Percentiles rank a stretch among this genome's conserved stretches.
These are phyloP conservation scores for Tuber melanosporum DNA, from an alignment of 495 filamentous ascomycete genomes.

Conservation along the genomic window DNA sequence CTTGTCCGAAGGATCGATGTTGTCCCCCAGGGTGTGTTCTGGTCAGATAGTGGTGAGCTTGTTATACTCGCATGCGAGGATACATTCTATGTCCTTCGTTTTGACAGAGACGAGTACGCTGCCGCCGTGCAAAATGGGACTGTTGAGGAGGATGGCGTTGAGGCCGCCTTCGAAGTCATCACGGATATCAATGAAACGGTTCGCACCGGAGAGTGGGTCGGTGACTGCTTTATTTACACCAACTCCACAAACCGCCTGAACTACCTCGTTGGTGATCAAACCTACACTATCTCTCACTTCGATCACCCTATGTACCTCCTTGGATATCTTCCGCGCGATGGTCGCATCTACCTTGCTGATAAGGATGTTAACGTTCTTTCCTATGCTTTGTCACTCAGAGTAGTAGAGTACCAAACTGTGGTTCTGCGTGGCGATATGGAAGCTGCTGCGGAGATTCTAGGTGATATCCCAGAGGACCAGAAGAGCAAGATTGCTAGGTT, in stretches of 20 bases:
- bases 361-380: slow-evolving; percentile 90
- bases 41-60: slow-evolving; percentile 92
- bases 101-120: slow-evolving; percentile 77
- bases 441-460: slow-evolving; percentile 73
- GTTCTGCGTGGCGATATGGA: slow-evolving; percentile 95
- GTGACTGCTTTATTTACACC: slow-evolving; percentile 98
- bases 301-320: slow-evolving; percentile 91
- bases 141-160: slow-evolving; percentile 91
- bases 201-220: slow-evolving; percentile 94
- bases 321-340: slow-evolving; percentile 90
- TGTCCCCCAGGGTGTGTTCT: slow-evolving; percentile 76
- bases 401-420: slow-evolving; percentile 94
- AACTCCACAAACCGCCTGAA: slow-evolving; percentile 94
- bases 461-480: slow-evolving; percentile 76
- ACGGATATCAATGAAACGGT: slow-evolving; percentile 94
- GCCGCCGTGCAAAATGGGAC: slow-evolving; percentile 71
- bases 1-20: slow-evolving; percentile 93
- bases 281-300: slow-evolving; percentile 97
- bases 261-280: slow-evolving; percentile 96
- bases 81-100: slow-evolving; percentile 88
- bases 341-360: slow-evolving; percentile 84
- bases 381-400: slow-evolving; percentile 83
- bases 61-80: slow-evolving; percentile 92
- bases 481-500: slow-evolving; percentile 97
- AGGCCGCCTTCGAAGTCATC: slow-evolving; percentile 91